Evolutionary conservation across 1,284 basidiomycete genomes (phyloP), one percentile per base, ranked within the genome.

Genomic region (Vanrija sp.): DNA sequence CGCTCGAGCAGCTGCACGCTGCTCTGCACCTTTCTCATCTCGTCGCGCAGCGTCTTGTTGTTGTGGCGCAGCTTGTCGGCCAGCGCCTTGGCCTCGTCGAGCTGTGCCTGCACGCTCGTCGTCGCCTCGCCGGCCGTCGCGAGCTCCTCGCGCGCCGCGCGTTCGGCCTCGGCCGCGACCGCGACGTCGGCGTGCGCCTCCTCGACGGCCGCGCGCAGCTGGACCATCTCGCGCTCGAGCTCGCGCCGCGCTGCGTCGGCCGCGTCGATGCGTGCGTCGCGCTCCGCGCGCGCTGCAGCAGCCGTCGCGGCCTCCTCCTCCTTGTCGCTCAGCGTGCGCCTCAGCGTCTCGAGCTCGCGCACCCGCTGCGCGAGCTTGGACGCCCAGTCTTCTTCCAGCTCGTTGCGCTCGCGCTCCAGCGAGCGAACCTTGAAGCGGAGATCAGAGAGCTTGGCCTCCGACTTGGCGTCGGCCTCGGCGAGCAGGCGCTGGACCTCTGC

Each of bases 31-130:
- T 96, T 96, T 44, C 90, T 85, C 52, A 97, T 75, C 70, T 97
- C 93, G 54, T 96, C 93, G 14, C 90, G 84, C 16, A 96, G 77
- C 0, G 85, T 89, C 87, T 91, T 92, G 72, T 90, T 93, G 51
- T 63, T 64, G 18, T 55, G 51, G 27, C 64, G 62, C 5, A 74
- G 60, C 18, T 67, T 65, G 3, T 59, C 56, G 14, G 65, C 53
- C 20, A 62, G 62, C 14, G 63, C 51, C 54, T 67, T 70, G 41
- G 70, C 62, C 20, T 77, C 76, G n/a, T 75, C 72, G 16, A 78
- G 64, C 44, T 77, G 72, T 0, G 64, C 48, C 49, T 75, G 71
- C 20, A 77, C 64, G 8, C 64, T 66, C 2, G 62, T 42, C 2
- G 75, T 64, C 18, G 74, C 67, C 14, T 62, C 61, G 36, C 69